Evolutionary conservation across 257 asterid species (phyloP).

Genomic region (Gynochthodes officinalis): DNA sequence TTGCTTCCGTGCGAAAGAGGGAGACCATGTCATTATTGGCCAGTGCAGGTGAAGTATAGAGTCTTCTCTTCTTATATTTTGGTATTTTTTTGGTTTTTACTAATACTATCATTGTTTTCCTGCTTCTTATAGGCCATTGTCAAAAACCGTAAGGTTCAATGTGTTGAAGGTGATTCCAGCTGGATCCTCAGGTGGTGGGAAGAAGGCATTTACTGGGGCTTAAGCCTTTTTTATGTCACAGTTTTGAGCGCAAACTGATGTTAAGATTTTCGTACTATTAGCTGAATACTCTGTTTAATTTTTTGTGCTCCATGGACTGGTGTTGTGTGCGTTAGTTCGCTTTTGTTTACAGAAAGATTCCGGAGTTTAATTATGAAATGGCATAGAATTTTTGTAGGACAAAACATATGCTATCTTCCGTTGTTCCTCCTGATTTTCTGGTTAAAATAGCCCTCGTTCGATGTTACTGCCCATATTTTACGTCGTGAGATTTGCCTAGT

Average conservation of each 20-base stretch:
- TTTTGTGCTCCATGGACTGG: neutral
- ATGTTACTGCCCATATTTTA: too few species aligned
- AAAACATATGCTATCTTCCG: too few species aligned
- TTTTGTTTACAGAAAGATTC: neutral
- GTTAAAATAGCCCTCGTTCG: too few species aligned
- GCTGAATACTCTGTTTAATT: neutral
- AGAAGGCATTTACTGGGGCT: constrained; percentile 78
- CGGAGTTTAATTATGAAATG: constrained; percentile 1
- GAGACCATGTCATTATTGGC: constrained; percentile 72
- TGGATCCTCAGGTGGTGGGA: constrained; percentile 79
- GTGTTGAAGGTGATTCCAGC: constrained; percentile 83
- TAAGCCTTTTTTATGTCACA: neutral
- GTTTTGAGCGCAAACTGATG: neutral
- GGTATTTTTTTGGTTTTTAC: neutral
- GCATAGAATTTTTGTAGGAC: constrained; percentile 4
- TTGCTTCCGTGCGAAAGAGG: constrained; percentile 85
- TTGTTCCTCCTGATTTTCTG: too few species aligned
- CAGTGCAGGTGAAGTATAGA: constrained; percentile 65
- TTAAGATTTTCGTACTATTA: neutral
- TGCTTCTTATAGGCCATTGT: constrained; percentile 58
- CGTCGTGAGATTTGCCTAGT: too few species aligned
- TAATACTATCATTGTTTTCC: neutral
- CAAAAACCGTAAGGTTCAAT: constrained; percentile 79
- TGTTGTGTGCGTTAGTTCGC: neutral
- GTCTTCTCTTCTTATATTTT: neutral